phyloP scores from a whole-genome alignment of 164 flowering plant species.

The Berberis thunbergii region DNA sequence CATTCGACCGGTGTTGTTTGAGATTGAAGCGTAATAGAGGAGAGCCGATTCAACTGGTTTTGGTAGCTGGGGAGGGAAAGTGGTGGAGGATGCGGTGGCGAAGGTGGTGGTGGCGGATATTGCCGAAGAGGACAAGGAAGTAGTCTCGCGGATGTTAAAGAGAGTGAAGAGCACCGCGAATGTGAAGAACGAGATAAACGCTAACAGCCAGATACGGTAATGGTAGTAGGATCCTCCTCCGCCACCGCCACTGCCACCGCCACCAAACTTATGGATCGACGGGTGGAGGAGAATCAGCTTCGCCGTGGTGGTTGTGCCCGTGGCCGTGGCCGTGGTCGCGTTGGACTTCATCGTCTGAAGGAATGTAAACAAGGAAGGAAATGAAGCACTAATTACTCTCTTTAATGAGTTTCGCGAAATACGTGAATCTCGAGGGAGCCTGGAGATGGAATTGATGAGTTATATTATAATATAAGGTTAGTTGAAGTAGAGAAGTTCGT shows the following conservation, averaged over 20 bases:
- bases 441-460: not conserved
- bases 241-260: not conserved
- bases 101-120: not conserved
- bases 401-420: not conserved
- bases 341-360: not conserved
- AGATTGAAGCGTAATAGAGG: slow-evolving; percentile 52
- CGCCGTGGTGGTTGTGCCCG: slow-evolving; percentile 8
- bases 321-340: slow-evolving; percentile 3
- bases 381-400: not conserved
- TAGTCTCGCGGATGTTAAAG: slow-evolving; percentile 22
- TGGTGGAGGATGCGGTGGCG: too few relatives aligned
- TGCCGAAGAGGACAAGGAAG: slow-evolving; percentile 12
- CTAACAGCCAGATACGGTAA: slow-evolving; percentile 49
- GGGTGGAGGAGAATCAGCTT: slow-evolving; percentile 27
- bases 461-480: not conserved
- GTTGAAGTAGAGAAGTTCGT: not conserved
- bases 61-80: slow-evolving; percentile 13
- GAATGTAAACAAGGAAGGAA: not conserved
- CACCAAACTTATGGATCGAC: slow-evolving; percentile 18
- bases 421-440: too few relatives aligned
- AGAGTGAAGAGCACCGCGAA: slow-evolving; percentile 44
- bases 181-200: slow-evolving; percentile 53
- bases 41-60: slow-evolving; percentile 35
- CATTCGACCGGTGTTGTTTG: slow-evolving; percentile 49
- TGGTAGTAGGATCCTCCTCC: too few relatives aligned